These are phyloP conservation scores for Athelia psychrophila DNA, from an alignment of 1,284 basidiomycete genomes.

Conservation along the genomic window DNA sequence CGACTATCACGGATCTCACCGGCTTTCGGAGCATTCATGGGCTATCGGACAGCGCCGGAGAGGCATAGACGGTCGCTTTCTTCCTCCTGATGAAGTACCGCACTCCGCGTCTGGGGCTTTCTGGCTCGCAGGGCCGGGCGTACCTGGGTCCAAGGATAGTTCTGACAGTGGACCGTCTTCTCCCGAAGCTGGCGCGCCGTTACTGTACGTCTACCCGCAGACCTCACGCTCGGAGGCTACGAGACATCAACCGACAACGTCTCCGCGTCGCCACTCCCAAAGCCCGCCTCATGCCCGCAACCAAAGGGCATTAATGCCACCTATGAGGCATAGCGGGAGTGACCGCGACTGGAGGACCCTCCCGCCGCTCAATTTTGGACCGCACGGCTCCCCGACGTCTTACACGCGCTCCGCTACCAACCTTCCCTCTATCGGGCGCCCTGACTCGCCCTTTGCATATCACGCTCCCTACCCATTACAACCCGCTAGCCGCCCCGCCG, in stretches of 20 bases:
- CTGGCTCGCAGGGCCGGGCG: conserved; percentile 49
- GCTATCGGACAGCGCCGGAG: conserved; percentile 1
- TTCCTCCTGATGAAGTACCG: conserved; percentile 5
- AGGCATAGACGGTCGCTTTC: neutral
- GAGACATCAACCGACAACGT: conserved; percentile 6
- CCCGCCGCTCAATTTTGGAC: conserved; percentile 18
- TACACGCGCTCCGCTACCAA: neutral
- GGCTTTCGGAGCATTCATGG: conserved; percentile 11
- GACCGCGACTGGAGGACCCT: conserved; percentile 4
- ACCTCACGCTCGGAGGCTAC: neutral
- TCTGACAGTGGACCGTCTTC: neutral
- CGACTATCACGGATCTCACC: conserved; percentile 27
- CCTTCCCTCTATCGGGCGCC: neutral
- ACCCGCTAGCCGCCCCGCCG: no score
- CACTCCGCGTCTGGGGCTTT: conserved; percentile 15
- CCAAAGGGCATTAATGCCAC: neutral
- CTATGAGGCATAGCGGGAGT: neutral
- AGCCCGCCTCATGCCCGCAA: neutral
- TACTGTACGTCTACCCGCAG: neutral
- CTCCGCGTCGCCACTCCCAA: neutral
- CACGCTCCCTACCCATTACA: no score
- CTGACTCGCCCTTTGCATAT: no score
- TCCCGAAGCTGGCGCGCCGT: neutral
- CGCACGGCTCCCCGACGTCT: neutral
- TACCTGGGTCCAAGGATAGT: conserved; percentile 42